phyloP scores from a whole-genome alignment of 805 yeast genomes.

The Wickerhamiella occidentalis region DNA sequence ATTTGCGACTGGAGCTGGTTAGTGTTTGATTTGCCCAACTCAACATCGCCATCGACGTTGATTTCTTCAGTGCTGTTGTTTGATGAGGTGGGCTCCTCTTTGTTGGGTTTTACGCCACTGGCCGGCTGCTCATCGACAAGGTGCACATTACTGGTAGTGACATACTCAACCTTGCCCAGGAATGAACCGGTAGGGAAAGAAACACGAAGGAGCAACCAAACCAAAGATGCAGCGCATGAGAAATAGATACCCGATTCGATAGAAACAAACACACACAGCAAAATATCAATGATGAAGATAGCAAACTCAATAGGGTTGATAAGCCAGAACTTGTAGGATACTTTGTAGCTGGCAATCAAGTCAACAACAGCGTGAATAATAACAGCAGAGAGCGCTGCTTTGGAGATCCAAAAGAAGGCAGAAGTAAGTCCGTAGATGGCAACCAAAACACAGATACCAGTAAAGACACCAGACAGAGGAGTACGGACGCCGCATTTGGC shows the following conservation, averaged over 20 bases:
- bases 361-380: slow-evolving; percentile 91
- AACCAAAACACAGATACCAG: slow-evolving; percentile 77
- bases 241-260: slow-evolving; percentile 87
- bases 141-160: slow-evolving; percentile 56
- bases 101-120: not conserved
- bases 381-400: slow-evolving; percentile 74
- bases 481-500: slow-evolving; percentile 93
- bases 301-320: slow-evolving; percentile 62
- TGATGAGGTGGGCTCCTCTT: not conserved
- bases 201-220: slow-evolving; percentile 55
- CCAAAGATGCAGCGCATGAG: slow-evolving; percentile 75
- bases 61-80: slow-evolving; percentile 7
- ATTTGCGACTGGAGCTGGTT: not conserved
- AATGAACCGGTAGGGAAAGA: slow-evolving; percentile 75
- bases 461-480: slow-evolving; percentile 81
- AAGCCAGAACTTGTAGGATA: slow-evolving; percentile 49
- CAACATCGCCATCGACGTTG: slow-evolving; percentile 5
- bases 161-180: slow-evolving; percentile 63
- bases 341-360: slow-evolving; percentile 45
- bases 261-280: slow-evolving; percentile 62
- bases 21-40: not conserved
- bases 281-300: slow-evolving; percentile 59
- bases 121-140: slow-evolving; percentile 25
- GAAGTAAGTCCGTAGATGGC: slow-evolving; percentile 76
- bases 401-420: slow-evolving; percentile 81